Evolutionary conservation across 164 flowering plant species (phyloP), one percentile per base, ranked within the genome.

Genomic region (Saururus chinensis): DNA sequence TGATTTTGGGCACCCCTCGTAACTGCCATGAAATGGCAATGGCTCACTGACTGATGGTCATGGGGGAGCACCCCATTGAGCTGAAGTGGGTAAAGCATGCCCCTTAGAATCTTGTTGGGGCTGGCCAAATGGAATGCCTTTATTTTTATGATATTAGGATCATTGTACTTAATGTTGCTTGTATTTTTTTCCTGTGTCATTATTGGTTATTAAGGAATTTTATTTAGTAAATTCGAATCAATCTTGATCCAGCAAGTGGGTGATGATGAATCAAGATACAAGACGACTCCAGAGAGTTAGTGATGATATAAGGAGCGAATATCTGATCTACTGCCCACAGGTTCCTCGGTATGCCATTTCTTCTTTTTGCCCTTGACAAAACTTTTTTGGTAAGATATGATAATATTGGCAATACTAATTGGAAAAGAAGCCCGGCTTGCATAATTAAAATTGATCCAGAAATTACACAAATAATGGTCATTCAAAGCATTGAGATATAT

Each of bases 271-370:
- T 72, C 81, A 76, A 66, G 80, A 82, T 41, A 92, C 92, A 4
- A 80, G 98, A 70, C 79, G 92, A 56, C 85, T 92, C 24, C 95
- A 92, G 75, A 92, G 88, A 79, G 95, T 89, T 60, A 74, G 60
- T 66, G 95, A 87, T 71, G 95, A 89, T 20, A 86, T 87, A 41
- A 82, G 85, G n/a, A 91, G 87, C 22, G 99, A 93, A 75, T 73
- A 73, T 72, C 65, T 82, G 52, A 56, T 78, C 62, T 82, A 41
- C 64, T 88, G 86, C 65, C 97, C 99, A 22, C 77, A 67, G 69
- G 74, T 75, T 64, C 95, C 64, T 52, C 76, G 97, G 97, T 86
- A 66, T 11, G 64, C 14, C 58, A 55, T 21, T 64, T 41, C 21
- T 24, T 35, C 19, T 55, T 55, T 26, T 25, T 24, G 3, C 16